Evolutionary conservation across 768 basidiomycete species (phyloP), one percentile per base, ranked within the genome.

Genomic region (Hemileccinum impolitum): DNA sequence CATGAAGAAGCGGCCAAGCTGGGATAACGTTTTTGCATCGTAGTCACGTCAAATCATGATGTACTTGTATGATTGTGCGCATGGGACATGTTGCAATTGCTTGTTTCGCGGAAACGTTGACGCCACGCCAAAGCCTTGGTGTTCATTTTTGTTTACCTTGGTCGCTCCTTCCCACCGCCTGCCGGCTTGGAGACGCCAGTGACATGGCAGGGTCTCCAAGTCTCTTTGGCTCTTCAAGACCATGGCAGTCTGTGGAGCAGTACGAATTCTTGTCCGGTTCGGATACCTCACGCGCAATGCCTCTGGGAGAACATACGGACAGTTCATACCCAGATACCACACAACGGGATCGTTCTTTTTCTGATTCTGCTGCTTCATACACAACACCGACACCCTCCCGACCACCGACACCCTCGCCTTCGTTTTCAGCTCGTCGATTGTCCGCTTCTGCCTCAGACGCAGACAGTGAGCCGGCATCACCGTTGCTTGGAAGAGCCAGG

Each of bases 321-420:
- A 40, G 38, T 41, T 45, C 57, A 61, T 65, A 65, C 58, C 65
- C 43, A 42, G 54, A 66, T 56, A 55, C 52, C 61, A 54, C 49
- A 44, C 59, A 43, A 45, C 43, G 14, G 6, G 44, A 45, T 26
- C 54, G 57, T 52, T 61, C 61, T 28, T 62, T 63, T 47, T 64
- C 63, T 47, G 61, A 62, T 35, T 60, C 66, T 48, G 43, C 58
- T 25, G 40, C 60, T 42, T 62, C 65, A 17, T 57, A 70, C 28
- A 69, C 74, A 13, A 77, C 83, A 1, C 81, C 85, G n/a, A 52
- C 78, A 13, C 78, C 77, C n/a, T 85, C 87, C 9, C 80, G 84
- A 42, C 71, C 79, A 12, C 58, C 73, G 13, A 86, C 87, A 0
- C 87, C 85, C 7, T 78, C 80, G 32, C 74, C 76, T 44, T 79